A percentile compares a stretch with the other conserved stretches of the same genome.
phyloP scores from a whole-genome alignment of 495 filamentous ascomycete genomes.

The Collariella sp. region DNA sequence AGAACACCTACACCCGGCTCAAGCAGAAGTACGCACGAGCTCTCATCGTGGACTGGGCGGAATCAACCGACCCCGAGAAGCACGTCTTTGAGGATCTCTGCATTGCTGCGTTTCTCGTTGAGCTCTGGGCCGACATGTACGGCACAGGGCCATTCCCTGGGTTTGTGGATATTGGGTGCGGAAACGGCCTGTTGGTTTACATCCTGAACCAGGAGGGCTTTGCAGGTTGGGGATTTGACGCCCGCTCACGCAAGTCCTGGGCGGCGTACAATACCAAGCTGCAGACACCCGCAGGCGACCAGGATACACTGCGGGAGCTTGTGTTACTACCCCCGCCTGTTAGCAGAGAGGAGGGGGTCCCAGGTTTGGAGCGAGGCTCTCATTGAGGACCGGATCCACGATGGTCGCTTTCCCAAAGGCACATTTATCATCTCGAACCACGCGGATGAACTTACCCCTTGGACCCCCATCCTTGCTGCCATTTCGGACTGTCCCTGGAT shows the following conservation, averaged over 20 bases:
- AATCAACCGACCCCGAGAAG: conserved; percentile 78
- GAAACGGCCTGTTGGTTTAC: conserved; percentile 87
- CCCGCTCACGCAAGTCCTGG: conserved; percentile 76
- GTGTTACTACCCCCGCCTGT: conserved; percentile 61
- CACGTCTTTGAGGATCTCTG: conserved; percentile 90
- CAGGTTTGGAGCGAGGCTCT: conserved; percentile 17
- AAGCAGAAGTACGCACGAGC: conserved; percentile 63
- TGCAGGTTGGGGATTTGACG: conserved; percentile 84
- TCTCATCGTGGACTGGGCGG: conserved; percentile 66
- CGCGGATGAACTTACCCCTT: conserved; percentile 88
- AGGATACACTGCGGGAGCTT: conserved; percentile 52
- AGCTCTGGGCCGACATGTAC: conserved; percentile 89
- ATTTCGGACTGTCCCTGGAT: conserved; percentile 72
- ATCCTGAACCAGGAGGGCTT: conserved; percentile 79
- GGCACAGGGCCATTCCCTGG: conserved; percentile 56
- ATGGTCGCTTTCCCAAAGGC: conserved; percentile 60
- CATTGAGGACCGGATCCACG: conserved; percentile 43
- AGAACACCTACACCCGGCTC: conserved; percentile 74
- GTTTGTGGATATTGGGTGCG: conserved; percentile 93
- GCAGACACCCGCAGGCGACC: conserved; percentile 29
- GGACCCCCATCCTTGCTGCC: conserved; percentile 84
- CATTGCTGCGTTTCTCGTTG: conserved; percentile 90
- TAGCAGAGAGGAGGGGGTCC: conserved; percentile 11
- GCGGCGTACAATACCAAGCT: conserved; percentile 45
- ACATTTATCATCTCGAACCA: conserved; percentile 97